Conservation (phyloP, 2,329 filamentous ascomycete genomes). For the Thyridium curvatum region DNA sequence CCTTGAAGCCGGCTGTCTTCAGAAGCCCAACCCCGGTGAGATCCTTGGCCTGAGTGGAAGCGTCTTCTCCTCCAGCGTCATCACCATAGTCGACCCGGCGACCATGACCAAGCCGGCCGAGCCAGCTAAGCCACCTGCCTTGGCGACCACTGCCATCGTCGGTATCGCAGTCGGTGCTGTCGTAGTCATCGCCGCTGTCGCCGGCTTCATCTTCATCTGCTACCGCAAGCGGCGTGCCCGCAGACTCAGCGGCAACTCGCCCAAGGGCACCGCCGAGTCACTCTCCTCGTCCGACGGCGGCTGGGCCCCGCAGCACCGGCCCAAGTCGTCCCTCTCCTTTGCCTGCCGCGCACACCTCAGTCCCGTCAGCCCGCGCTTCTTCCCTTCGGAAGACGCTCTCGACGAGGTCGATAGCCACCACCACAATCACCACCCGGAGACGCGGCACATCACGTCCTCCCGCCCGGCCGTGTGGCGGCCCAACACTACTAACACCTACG, state of each 20-base stretch:
- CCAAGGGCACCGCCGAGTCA: slow-evolving; percentile 15
- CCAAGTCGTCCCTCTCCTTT: slow-evolving; percentile 43
- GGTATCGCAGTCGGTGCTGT: slow-evolving; percentile 35
- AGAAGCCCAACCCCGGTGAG: slow-evolving; percentile 29
- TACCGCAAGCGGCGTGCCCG: slow-evolving; percentile 36
- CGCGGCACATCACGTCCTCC: slow-evolving; percentile 1
- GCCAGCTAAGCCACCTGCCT: not conserved
- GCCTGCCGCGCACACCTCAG: slow-evolving; percentile 41
- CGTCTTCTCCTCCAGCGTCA: slow-evolving; percentile 15
- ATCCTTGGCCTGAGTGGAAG: slow-evolving; percentile 19
- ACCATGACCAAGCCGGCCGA: slow-evolving; percentile 7
- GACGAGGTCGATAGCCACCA: slow-evolving; percentile 12
- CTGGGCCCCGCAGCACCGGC: slow-evolving; percentile 19
- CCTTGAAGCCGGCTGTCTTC: slow-evolving; percentile 43
- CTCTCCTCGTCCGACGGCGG: slow-evolving; percentile 8
- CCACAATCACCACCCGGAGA: slow-evolving; percentile 3
- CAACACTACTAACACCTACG: not conserved
- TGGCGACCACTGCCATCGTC: slow-evolving; percentile 33
- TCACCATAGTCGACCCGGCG: slow-evolving; percentile 27
- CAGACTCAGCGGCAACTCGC: slow-evolving; percentile 16
- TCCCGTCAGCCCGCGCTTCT: slow-evolving; percentile 22
- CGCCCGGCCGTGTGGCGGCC: no score
- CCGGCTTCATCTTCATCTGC: slow-evolving; percentile 36
- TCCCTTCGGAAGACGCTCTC: slow-evolving; percentile 19
- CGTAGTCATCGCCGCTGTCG: slow-evolving; percentile 27